These are phyloP conservation scores for Apophysomyces trapeziformis DNA, from an alignment of 371 early-diverging fungal species.

Conservation along the genomic window DNA sequence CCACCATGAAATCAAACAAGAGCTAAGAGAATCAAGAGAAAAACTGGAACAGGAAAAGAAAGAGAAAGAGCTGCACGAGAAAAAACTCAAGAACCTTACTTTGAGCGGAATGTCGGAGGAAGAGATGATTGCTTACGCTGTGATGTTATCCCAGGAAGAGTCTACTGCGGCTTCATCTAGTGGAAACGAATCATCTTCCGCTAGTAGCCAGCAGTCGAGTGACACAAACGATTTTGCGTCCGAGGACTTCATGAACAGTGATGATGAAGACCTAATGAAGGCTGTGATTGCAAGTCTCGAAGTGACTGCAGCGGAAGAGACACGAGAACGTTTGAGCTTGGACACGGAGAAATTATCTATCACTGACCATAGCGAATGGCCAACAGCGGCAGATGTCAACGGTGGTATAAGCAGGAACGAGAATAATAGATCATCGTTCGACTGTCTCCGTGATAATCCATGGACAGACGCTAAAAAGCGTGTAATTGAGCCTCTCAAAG, in stretches of 20 bases:
- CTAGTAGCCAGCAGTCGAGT: not conserved
- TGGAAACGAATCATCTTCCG: not conserved
- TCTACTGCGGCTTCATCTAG: not conserved
- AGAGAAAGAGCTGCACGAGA: conserved; percentile 33
- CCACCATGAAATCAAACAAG: conserved; percentile 45
- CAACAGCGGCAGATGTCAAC: conserved; percentile 13
- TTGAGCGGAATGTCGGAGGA: conserved; percentile 50
- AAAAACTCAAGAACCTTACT: conserved; percentile 34
- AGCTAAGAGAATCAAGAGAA: conserved; percentile 42
- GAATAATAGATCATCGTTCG: not conserved
- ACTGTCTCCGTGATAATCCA: not conserved
- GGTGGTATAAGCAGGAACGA: not conserved
- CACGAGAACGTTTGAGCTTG: not conserved
- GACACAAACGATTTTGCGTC: conserved; percentile 1
- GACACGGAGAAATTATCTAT: conserved; percentile 3
- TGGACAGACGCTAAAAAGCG: conserved; percentile 22
- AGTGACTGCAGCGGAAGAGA: conserved; percentile 12
- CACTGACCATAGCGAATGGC: conserved; percentile 17
- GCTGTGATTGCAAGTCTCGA: conserved; percentile 52
- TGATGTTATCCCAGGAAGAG: conserved; percentile 51
- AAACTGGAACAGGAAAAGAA: conserved; percentile 36
- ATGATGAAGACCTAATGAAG: conserved; percentile 48
- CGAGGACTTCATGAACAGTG: conserved; percentile 26
- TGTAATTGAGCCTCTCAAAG: conserved; percentile 4
- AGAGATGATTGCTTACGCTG: conserved; percentile 53